Evolutionary conservation across 768 basidiomycete genomes (phyloP).

Genomic region (Mycena leptocephala): DNA sequence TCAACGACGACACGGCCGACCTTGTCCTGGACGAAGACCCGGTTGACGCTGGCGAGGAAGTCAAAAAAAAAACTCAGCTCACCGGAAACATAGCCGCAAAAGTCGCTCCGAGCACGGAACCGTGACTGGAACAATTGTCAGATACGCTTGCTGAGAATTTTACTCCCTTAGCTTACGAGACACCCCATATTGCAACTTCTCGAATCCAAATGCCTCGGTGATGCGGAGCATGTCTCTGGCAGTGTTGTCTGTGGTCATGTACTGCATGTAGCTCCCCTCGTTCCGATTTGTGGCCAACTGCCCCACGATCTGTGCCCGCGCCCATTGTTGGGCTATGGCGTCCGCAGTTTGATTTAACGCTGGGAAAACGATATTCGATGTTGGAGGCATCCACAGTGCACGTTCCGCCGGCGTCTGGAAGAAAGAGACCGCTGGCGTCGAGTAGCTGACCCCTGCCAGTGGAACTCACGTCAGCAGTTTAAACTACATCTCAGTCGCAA

Average conservation of each 20-base stretch:
- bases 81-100: constrained; percentile 33
- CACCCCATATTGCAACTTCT: no score
- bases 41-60: background rate
- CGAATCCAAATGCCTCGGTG: no score
- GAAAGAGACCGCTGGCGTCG: no score
- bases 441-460: constrained; percentile 32
- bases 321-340: no score
- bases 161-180: no score
- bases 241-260: no score
- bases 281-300: background rate
- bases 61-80: background rate
- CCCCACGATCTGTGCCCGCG: constrained; percentile 4
- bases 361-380: background rate
- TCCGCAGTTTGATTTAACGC: constrained; percentile 4
- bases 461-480: background rate
- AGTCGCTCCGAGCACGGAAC: constrained; percentile 24
- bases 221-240: no score
- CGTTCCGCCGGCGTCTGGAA: constrained; percentile 18
- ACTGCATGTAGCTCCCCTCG: background rate
- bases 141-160: background rate
- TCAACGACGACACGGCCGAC: constrained; percentile 28
- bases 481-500: background rate
- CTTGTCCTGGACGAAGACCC: constrained; percentile 12
- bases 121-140: background rate
- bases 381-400: background rate